These are phyloP conservation scores for Gloeostereum incarnatum DNA, from an alignment of 768 basidiomycete genomes.

Conservation along the genomic window DNA sequence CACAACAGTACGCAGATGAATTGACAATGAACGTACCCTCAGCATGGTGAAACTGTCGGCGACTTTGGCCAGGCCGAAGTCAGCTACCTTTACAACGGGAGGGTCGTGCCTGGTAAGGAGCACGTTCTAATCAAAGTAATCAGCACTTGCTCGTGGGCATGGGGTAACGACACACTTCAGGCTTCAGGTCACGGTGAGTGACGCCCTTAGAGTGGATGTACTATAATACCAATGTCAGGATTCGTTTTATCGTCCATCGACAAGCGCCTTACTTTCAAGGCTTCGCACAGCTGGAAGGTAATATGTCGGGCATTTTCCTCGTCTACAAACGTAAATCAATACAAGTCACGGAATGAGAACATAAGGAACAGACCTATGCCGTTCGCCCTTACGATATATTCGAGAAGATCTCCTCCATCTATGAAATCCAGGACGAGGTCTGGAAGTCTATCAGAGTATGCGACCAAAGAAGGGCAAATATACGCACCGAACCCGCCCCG, in stretches of 20 bases:
- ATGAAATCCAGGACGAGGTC: conserved; percentile 81
- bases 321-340: conserved; percentile 18
- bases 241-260: background rate
- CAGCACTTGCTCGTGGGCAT: background rate
- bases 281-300: conserved; percentile 78
- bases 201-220: conserved; percentile 73
- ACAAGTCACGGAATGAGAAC: background rate
- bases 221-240: conserved; percentile 14
- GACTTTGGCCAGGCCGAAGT: conserved; percentile 95
- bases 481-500: conserved; percentile 46
- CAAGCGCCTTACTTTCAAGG: conserved; percentile 45
- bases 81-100: conserved; percentile 80
- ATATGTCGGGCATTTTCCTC: conserved; percentile 58
- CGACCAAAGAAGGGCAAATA: conserved; percentile 5
- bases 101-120: conserved; percentile 66
- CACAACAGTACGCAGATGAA: conserved; percentile 1
- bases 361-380: conserved; percentile 46
- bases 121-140: conserved; percentile 47
- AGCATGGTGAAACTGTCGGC: conserved; percentile 73
- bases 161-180: conserved; percentile 42
- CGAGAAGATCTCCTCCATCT: conserved; percentile 83
- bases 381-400: conserved; percentile 54
- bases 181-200: conserved; percentile 91
- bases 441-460: conserved; percentile 16
- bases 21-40: conserved; percentile 34